Conservation (phyloP, 768 basidiomycete genomes). For the Tylopilus plumbeoviolaceoides region DNA sequence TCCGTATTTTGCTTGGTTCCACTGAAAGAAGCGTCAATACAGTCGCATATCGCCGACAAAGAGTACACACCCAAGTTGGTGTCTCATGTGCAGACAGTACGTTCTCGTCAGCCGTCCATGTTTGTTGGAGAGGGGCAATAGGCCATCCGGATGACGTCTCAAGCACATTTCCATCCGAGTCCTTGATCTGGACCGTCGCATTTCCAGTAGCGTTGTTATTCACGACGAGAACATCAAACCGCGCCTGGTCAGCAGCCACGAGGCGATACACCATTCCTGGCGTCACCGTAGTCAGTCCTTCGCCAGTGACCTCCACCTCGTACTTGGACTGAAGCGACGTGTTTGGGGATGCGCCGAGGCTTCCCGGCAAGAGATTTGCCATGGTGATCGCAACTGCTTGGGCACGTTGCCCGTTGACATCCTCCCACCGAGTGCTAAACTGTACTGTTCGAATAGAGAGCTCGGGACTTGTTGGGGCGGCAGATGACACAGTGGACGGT, state of each 20-base stretch:
- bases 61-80: constrained; percentile 46
- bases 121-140: constrained; percentile 34
- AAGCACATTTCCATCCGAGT: constrained; percentile 33
- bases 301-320: constrained; percentile 34
- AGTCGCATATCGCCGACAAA: background rate
- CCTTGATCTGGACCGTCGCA: constrained; percentile 33
- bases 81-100: constrained; percentile 45
- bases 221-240: constrained; percentile 45
- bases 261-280: constrained; percentile 43
- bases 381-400: constrained; percentile 51
- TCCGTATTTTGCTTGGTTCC: constrained; percentile 50
- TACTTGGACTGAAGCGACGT: constrained; percentile 34
- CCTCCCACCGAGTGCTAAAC: constrained; percentile 47
- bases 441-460: constrained; percentile 42
- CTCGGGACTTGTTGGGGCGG: constrained; percentile 17
- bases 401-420: constrained; percentile 33
- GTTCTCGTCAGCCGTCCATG: constrained; percentile 37
- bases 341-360: constrained; percentile 16
- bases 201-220: constrained; percentile 29
- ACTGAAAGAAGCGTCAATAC: constrained; percentile 30
- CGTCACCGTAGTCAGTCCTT: constrained; percentile 39
- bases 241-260: constrained; percentile 46
- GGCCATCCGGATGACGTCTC: constrained; percentile 36
- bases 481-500: constrained; percentile 28
- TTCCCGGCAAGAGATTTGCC: constrained; percentile 45